Evolutionary conservation across 257 asterid genomes (phyloP), one percentile per base, ranked within the genome.

Genomic region (Henckelia pumila): DNA sequence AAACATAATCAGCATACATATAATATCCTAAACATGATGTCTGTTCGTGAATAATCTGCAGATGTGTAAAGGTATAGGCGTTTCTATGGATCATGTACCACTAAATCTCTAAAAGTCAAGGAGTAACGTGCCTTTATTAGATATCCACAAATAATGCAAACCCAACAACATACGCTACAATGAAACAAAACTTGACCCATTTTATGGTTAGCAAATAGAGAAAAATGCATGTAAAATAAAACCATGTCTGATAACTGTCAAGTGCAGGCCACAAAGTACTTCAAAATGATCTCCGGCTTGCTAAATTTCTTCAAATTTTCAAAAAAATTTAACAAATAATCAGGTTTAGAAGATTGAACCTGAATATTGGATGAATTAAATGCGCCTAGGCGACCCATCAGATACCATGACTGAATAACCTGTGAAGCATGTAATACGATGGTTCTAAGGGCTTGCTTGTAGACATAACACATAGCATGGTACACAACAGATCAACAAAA

Each of bases 331-430:
- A 11, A 40, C 6, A 11, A 40, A 40, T 14, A 2, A 40, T 11
- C 50, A 40, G 7, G 19, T 40, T 33, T 11, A 40, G 7, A 35
- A 66, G 66, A 50, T 26, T 6, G 62, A 26, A 92, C 98, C 98
- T 92, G 98, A 81, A 89, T 76, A 82, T 89, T 89, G 64, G 88
- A 66, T 60, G 97, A 81, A 75, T 92, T 92, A 57, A 80, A 92
- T 68, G 96, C 98, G 22, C 97, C 98, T 72, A 92, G 78, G 30
- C 97, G 97, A 24, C 98, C 98, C 93, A 92, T 88, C 80, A 92
- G 86, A 69, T 92, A 92, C 98, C 97, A 92, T 70, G 98, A 78
- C 83, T 92, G 97, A 66, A 92, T 80, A 72, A 88, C 93, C 98
- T 92, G 91, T 57, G 25, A 75, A 63, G 78, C 50, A 68, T 56